Evolutionary conservation across 1,139 yeast genomes (phyloP).

Genomic region (Kazachstania sp.): DNA sequence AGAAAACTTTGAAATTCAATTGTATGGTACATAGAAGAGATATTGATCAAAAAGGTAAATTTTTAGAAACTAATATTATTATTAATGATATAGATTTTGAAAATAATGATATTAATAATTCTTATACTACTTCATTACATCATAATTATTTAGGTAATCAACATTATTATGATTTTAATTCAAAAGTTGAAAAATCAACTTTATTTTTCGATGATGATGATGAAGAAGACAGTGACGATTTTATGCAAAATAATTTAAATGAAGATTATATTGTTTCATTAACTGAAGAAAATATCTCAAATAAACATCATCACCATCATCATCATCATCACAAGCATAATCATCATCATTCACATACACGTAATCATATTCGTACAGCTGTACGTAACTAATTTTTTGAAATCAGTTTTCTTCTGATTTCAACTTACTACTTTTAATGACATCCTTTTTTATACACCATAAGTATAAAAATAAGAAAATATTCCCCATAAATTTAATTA

Average conservation of each 20-base stretch:
- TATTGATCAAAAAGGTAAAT: conserved; percentile 16
- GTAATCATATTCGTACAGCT: background rate
- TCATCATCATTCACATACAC: too few relatives aligned
- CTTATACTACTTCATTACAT: background rate
- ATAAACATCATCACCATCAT: background rate
- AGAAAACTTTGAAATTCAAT: conserved; percentile 11
- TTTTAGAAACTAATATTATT: conserved; percentile 14
- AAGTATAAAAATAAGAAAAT: background rate
- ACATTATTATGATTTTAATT: background rate
- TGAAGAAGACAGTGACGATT: background rate
- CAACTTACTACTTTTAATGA: background rate
- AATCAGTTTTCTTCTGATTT: too few relatives aligned
- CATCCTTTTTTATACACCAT: background rate
- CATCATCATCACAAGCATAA: too few relatives aligned
- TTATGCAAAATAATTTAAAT: too few relatives aligned
- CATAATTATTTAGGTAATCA: background rate
- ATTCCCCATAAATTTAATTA: background rate
- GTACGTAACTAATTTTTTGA: background rate
- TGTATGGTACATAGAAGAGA: conserved; percentile 21
- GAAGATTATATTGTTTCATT: background rate
- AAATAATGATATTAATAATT: background rate
- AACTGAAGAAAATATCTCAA: background rate
- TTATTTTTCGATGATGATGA: background rate
- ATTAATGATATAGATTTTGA: conserved; percentile 17
- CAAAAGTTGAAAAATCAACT: background rate